These are phyloP conservation scores for Dioscorea zingiberensis DNA, from an alignment of 106 monocot species.

Conservation along the genomic window DNA sequence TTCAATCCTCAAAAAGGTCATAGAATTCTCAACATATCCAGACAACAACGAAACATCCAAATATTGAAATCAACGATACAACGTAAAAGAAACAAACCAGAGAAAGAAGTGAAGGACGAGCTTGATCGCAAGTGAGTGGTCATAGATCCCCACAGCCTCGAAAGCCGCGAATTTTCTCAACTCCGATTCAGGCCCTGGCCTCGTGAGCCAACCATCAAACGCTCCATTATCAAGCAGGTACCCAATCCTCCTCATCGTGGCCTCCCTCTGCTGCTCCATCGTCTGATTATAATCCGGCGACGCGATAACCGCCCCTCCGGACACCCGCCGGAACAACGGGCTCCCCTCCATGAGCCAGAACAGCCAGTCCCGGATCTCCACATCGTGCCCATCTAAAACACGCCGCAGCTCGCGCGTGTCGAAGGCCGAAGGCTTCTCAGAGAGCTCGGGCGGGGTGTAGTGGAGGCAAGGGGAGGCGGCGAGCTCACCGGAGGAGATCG, in stretches of 20 bases:
- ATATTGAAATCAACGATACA: too few relatives aligned
- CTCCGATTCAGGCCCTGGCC: conserved; percentile 27
- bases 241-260: conserved; percentile 69
- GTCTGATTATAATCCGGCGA: conserved; percentile 71
- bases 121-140: conserved; percentile 84
- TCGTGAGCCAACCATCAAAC: conserved; percentile 79
- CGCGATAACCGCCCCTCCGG: conserved; percentile 37
- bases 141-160: conserved; percentile 57
- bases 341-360: conserved; percentile 70
- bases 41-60: too few relatives aligned
- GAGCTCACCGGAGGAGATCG: background rate
- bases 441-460: conserved; percentile 41
- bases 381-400: conserved; percentile 69
- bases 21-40: too few relatives aligned
- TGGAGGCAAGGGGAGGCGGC: conserved; percentile 32
- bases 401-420: conserved; percentile 31
- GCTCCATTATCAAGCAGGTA: conserved; percentile 39
- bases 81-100: conserved; percentile 36
- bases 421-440: conserved; percentile 18
- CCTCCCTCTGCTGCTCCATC: conserved; percentile 89
- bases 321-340: conserved; percentile 38
- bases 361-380: conserved; percentile 53
- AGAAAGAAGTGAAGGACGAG: conserved; percentile 83
- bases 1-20: too few relatives aligned
- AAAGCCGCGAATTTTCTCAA: conserved; percentile 59